Percentiles rank a stretch among this genome's conserved stretches.
Conservation (phyloP, 108 stramenopile species). For the Phaeodactylum tricornutum region DNA sequence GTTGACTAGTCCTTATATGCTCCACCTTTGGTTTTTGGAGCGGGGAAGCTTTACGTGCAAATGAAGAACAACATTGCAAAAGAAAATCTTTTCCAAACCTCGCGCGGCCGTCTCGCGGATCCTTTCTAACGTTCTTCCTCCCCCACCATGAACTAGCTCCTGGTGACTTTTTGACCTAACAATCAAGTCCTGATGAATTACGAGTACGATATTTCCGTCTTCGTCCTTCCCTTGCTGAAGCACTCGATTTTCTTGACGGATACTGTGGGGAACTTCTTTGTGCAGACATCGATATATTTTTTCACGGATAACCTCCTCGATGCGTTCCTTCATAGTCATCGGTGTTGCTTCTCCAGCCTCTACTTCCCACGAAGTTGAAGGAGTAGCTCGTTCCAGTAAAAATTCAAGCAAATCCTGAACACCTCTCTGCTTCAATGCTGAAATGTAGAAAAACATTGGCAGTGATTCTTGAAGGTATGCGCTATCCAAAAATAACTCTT, state of each 20-base stretch:
- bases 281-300: constrained; percentile 80
- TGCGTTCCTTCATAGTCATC: constrained; percentile 49
- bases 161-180: constrained; percentile 73
- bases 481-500: constrained; percentile 13
- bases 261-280: constrained; percentile 65
- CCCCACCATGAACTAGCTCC: constrained; percentile 44
- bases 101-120: constrained; percentile 48
- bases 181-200: constrained; percentile 69
- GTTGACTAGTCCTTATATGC: too few relatives aligned
- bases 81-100: constrained; percentile 55
- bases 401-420: constrained; percentile 70
- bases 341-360: constrained; percentile 36
- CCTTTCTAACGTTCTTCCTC: constrained; percentile 51
- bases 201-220: constrained; percentile 20
- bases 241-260: constrained; percentile 36
- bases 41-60: constrained; percentile 56
- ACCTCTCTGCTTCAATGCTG: constrained; percentile 68
- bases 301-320: constrained; percentile 86
- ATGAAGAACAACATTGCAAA: constrained; percentile 41
- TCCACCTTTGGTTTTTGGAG: too few relatives aligned
- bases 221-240: constrained; percentile 14
- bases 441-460: constrained; percentile 58
- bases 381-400: constrained; percentile 57
- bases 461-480: constrained; percentile 29
- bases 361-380: constrained; percentile 54